Percentiles rank a stretch among this genome's conserved stretches.
Evolutionary conservation across 805 yeast genomes (phyloP).

Genomic region (Ogataea paradorogensis): DNA sequence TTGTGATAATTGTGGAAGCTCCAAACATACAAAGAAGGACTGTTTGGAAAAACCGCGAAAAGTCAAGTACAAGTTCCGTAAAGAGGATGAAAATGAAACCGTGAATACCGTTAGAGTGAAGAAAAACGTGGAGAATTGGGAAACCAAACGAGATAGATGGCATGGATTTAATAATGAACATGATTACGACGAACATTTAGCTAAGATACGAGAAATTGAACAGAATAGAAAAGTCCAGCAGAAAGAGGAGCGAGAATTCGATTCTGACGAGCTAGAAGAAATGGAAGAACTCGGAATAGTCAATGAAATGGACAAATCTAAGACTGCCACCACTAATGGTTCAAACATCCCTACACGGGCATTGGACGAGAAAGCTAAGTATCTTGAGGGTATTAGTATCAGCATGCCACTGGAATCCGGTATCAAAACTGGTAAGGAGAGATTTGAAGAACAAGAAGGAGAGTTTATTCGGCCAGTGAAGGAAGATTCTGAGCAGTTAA

Average conservation of each 20-base stretch:
- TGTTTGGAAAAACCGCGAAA: slow-evolving; percentile 58
- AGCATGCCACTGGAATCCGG: slow-evolving; percentile 41
- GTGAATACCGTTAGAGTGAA: slow-evolving; percentile 12
- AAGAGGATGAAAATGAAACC: slow-evolving; percentile 20
- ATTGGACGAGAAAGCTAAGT: slow-evolving; percentile 73
- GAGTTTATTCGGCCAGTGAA: slow-evolving; percentile 52
- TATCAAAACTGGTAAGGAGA: slow-evolving; percentile 36
- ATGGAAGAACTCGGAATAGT: slow-evolving; percentile 38
- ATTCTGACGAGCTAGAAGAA: slow-evolving; percentile 44
- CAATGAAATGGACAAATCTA: slow-evolving; percentile 20
- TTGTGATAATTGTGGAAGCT: slow-evolving; percentile 60
- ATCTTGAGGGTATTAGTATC: slow-evolving; percentile 45
- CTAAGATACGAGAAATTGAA: slow-evolving; percentile 50
- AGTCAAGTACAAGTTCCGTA: slow-evolving; percentile 33
- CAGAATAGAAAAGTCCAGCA: slow-evolving; percentile 32
- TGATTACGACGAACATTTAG: slow-evolving; percentile 54
- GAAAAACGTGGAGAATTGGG: slow-evolving; percentile 48
- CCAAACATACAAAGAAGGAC: slow-evolving; percentile 47
- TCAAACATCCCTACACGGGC: slow-evolving; percentile 51
- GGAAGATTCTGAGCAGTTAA: slow-evolving; percentile 57
- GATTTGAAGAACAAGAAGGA: slow-evolving; percentile 35
- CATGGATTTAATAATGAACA: slow-evolving; percentile 62
- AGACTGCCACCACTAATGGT: slow-evolving; percentile 14
- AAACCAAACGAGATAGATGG: slow-evolving; percentile 77
- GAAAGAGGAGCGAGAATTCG: slow-evolving; percentile 24